Conservation (phyloP, 345 rosid genomes). For the Arabidopsis suecica region DNA sequence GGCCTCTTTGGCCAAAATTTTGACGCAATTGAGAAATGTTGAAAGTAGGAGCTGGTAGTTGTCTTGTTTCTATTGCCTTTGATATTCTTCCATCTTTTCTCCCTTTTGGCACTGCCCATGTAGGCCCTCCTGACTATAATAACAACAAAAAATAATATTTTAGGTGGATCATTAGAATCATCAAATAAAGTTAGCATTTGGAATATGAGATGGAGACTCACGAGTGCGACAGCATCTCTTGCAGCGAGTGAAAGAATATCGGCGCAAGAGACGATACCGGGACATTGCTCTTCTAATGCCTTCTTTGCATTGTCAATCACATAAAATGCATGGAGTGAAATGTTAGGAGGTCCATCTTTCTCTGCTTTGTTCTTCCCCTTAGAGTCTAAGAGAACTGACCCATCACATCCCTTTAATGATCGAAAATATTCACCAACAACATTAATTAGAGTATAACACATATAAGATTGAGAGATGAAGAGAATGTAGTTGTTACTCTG, state of each 20-base stretch:
- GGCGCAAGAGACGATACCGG: constrained; percentile 87
- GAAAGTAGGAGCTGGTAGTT: constrained; percentile 75
- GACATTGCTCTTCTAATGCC: constrained; percentile 76
- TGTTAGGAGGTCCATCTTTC: constrained; percentile 92
- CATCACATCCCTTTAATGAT: constrained; percentile 78
- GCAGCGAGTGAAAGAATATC: constrained; percentile 87
- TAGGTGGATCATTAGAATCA: not conserved
- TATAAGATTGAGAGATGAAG: not conserved
- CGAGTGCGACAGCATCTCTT: constrained; percentile 81
- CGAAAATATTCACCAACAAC: not conserved
- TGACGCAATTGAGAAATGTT: constrained; percentile 75
- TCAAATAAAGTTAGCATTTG: not conserved
- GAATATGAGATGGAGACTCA: constrained; percentile 39
- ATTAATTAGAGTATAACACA: not conserved
- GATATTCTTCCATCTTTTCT: constrained; percentile 89
- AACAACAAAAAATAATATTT: not conserved
- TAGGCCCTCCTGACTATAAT: constrained; percentile 84
- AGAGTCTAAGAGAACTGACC: constrained; percentile 72
- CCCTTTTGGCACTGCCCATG: constrained; percentile 89
- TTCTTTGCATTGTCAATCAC: constrained; percentile 83
- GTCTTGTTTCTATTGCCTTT: constrained; percentile 77
- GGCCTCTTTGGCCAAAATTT: constrained; percentile 85
- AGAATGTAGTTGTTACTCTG: constrained; percentile 49
- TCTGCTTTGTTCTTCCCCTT: constrained; percentile 73
- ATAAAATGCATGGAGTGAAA: constrained; percentile 85